Conservation (phyloP, 768 basidiomycete genomes). For the Boletus subcaerulescens region DNA sequence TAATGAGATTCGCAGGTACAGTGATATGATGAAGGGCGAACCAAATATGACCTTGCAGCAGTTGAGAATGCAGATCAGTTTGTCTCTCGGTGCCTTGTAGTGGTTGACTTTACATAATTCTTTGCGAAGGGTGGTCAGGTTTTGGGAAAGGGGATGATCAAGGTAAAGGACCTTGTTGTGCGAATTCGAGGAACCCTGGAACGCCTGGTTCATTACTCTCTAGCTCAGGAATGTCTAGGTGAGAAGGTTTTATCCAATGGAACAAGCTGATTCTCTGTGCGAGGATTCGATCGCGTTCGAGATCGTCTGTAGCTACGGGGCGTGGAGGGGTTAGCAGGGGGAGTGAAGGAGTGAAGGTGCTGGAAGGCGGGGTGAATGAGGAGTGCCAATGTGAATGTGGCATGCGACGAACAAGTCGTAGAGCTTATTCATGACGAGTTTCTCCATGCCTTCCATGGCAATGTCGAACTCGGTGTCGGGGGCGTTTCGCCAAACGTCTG, state of each 20-base stretch:
- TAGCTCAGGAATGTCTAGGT: conserved; percentile 85
- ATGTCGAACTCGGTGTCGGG: conserved; percentile 89
- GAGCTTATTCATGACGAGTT: conserved; percentile 96
- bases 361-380: conserved; percentile 32
- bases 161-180: conserved; percentile 67
- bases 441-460: conserved; percentile 98
- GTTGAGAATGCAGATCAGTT: conserved; percentile 95
- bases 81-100: conserved; percentile 98
- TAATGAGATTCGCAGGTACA: not conserved
- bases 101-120: conserved; percentile 97
- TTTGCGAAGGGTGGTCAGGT: conserved; percentile 27
- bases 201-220: conserved; percentile 47
- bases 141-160: not conserved
- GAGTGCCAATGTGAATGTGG: not conserved
- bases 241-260: conserved; percentile 83
- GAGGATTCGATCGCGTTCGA: conserved; percentile 92
- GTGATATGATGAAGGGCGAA: conserved; percentile 37
- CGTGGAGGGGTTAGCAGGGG: conserved; percentile 61
- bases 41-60: conserved; percentile 99
- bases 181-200: conserved; percentile 84
- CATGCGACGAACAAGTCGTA: conserved; percentile 82
- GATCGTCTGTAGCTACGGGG: conserved; percentile 87
- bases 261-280: conserved; percentile 89
- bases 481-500: conserved; percentile 78
- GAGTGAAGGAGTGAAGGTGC: conserved; percentile 91